phyloP scores from a whole-genome alignment of 495 filamentous ascomycete genomes.

The Pyrenula massariospora region DNA sequence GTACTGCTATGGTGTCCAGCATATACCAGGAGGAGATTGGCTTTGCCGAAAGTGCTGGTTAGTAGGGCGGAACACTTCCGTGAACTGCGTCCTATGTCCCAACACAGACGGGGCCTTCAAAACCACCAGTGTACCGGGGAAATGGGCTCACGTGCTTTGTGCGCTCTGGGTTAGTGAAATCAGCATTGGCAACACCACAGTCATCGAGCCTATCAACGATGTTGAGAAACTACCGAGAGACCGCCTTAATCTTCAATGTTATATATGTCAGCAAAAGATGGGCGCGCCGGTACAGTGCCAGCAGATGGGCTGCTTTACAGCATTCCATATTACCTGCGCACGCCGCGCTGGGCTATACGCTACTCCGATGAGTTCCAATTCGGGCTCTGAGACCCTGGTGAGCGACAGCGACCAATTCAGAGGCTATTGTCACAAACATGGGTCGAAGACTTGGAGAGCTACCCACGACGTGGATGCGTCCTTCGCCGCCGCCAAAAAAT shows the following conservation, averaged over 20 bases:
- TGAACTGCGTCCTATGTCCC: constrained; percentile 96
- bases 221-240: constrained; percentile 92
- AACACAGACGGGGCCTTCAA: constrained; percentile 98
- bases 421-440: constrained; percentile 94
- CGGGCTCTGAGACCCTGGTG: constrained; percentile 63
- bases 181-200: constrained; percentile 84
- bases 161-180: constrained; percentile 99
- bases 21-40: constrained; percentile 98
- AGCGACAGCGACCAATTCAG: constrained; percentile 76
- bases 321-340: constrained; percentile 98
- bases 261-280: constrained; percentile 96
- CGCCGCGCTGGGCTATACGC: constrained; percentile 69
- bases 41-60: constrained; percentile 93
- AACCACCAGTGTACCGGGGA: constrained; percentile 51
- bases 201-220: constrained; percentile 97
- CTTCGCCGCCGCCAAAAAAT: constrained; percentile 58
- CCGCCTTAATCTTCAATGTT: constrained; percentile 88
- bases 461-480: constrained; percentile 69
- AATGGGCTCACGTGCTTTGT: constrained; percentile 94
- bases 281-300: constrained; percentile 97
- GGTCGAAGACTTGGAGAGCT: constrained; percentile 75
- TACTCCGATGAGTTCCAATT: constrained; percentile 75
- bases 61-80: constrained; percentile 78
- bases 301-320: constrained; percentile 91
- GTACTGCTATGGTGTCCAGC: constrained; percentile 97